A percentile compares a stretch with the other conserved stretches of the same genome.
These are phyloP conservation scores for Aaosphaeria pasadenensis DNA, from an alignment of 2,329 filamentous ascomycete genomes.

Conservation along the genomic window DNA sequence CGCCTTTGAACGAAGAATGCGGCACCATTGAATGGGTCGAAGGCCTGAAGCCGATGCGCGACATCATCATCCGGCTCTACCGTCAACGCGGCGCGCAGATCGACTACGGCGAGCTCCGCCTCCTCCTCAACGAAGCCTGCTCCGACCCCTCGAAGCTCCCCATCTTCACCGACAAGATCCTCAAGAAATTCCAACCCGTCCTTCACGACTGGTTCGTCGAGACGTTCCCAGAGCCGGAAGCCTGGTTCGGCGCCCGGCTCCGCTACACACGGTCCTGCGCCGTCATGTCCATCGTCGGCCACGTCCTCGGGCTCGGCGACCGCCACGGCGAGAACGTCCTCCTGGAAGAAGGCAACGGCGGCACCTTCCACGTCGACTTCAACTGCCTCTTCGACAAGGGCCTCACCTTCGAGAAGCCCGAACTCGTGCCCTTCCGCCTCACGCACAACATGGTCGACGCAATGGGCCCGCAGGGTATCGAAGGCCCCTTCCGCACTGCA, in stretches of 20 bases:
- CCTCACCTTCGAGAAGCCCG: slow-evolving; percentile 89
- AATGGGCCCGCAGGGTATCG: slow-evolving; percentile 92
- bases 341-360: slow-evolving; percentile 88
- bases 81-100: slow-evolving; percentile 65
- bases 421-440: slow-evolving; percentile 90
- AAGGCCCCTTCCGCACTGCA: slow-evolving; percentile 85
- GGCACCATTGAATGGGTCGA: slow-evolving; percentile 99
- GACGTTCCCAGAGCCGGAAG: slow-evolving; percentile 86
- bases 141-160: slow-evolving; percentile 58
- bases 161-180: slow-evolving; percentile 67
- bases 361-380: slow-evolving; percentile 97
- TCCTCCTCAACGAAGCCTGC: slow-evolving; percentile 66
- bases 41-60: slow-evolving; percentile 87
- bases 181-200: slow-evolving; percentile 75
- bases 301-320: slow-evolving; percentile 88
- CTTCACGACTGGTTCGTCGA: slow-evolving; percentile 95
- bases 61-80: slow-evolving; percentile 80
- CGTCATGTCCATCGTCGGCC: slow-evolving; percentile 99
- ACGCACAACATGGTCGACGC: slow-evolving; percentile 99
- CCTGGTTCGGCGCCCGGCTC: slow-evolving; percentile 87
- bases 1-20: slow-evolving; percentile 94
- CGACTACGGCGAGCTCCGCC: slow-evolving; percentile 63
- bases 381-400: slow-evolving; percentile 99
- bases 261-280: slow-evolving; percentile 91
- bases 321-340: slow-evolving; percentile 97